phyloP scores from a whole-genome alignment of 2,329 filamentous ascomycete species.

The Claviceps sp. region DNA sequence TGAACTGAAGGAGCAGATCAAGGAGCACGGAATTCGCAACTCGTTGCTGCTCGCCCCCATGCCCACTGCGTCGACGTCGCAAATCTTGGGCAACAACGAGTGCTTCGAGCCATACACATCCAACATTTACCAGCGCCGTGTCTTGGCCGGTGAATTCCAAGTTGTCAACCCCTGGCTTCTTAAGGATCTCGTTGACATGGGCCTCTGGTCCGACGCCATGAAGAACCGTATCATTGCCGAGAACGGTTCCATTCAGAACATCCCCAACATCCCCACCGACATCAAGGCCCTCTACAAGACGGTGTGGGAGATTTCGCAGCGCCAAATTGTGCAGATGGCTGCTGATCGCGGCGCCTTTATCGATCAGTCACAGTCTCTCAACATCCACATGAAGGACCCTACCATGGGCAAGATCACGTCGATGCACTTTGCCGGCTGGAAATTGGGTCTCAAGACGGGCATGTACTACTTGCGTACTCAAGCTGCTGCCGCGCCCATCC shows the following conservation, averaged over 20 bases:
- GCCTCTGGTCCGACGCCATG: conserved; percentile 98
- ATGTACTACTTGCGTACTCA: conserved; percentile 99
- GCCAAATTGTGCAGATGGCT: conserved; percentile 91
- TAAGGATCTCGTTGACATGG: conserved; percentile 95
- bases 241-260: conserved; percentile 88
- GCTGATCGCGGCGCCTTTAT: conserved; percentile 97
- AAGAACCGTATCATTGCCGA: conserved; percentile 99
- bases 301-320: conserved; percentile 97
- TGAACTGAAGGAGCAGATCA: conserved; percentile 76
- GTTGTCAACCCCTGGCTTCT: conserved; percentile 98
- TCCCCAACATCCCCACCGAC: conserved; percentile 90
- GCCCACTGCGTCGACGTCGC: conserved; percentile 93
- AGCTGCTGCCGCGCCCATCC: conserved; percentile 90
- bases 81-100: conserved; percentile 98
- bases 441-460: conserved; percentile 96
- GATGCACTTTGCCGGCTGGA: conserved; percentile 99
- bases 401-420: conserved; percentile 99
- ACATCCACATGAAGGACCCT: conserved; percentile 98
- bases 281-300: conserved; percentile 99
- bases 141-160: conserved; percentile 96
- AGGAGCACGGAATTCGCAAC: conserved; percentile 89
- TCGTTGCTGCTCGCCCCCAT: conserved; percentile 90
- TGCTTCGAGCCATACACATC: conserved; percentile 99
- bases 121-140: conserved; percentile 98
- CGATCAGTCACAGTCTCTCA: conserved; percentile 96